Percentiles rank a stretch among this genome's conserved stretches.
Conservation (phyloP, 176 grass and related monocot genomes). For the Bolboschoenus planiculmis region DNA sequence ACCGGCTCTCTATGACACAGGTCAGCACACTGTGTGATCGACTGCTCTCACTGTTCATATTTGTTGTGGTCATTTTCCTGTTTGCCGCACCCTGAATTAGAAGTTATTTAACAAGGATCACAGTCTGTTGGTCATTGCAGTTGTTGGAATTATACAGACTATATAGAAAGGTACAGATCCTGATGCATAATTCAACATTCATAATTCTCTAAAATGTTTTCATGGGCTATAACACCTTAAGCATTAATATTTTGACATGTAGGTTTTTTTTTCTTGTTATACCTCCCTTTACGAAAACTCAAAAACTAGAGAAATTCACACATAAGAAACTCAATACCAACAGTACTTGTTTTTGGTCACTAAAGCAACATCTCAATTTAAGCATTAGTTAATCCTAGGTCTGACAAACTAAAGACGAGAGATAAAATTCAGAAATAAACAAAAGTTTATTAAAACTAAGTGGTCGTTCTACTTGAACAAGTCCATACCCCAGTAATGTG, state of each 20-base stretch:
- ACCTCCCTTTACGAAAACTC: neutral
- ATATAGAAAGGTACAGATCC: neutral
- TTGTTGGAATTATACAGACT: neutral
- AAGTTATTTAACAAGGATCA: conserved; percentile 13
- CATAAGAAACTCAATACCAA: neutral
- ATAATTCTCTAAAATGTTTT: neutral
- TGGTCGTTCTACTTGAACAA: neutral
- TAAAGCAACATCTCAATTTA: neutral
- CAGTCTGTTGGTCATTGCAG: neutral
- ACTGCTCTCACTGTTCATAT: conserved; percentile 91
- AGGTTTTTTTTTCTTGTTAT: neutral
- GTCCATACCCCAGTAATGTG: neutral
- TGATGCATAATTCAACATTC: neutral
- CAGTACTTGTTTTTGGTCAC: neutral
- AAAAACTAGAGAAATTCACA: neutral
- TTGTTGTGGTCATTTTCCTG: conserved; percentile 89
- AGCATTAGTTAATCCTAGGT: neutral
- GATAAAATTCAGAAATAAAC: neutral
- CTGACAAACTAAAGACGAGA: neutral
- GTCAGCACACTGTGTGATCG: conserved; percentile 93
- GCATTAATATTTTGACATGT: neutral
- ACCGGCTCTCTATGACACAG: conserved; percentile 80
- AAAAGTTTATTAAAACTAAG: neutral
- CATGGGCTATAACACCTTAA: neutral
- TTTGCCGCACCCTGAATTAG: conserved; percentile 60